These are phyloP conservation scores for Wickerhamiella sergipiensis DNA, from an alignment of 805 yeast species.

Conservation along the genomic window DNA sequence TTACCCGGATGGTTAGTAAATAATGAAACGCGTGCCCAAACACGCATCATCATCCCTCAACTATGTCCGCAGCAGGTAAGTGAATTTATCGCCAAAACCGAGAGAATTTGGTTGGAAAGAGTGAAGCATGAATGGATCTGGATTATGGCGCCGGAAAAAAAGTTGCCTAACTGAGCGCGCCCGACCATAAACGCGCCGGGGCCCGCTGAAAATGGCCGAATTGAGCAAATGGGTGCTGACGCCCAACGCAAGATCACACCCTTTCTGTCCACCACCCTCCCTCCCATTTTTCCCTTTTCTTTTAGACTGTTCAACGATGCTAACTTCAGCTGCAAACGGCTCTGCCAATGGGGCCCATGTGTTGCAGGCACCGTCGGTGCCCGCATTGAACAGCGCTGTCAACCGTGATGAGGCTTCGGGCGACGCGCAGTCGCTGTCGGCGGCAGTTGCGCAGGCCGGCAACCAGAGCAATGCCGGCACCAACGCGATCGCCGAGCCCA, in stretches of 20 bases:
- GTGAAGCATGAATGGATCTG: not conserved
- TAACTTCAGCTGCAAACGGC: constrained; percentile 1
- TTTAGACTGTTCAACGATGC: not conserved
- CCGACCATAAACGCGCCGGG: not conserved
- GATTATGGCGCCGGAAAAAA: no score
- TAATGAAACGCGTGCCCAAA: not conserved
- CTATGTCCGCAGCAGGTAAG: constrained; percentile 1
- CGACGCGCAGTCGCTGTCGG: constrained; percentile 8
- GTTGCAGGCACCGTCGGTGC: constrained; percentile 1
- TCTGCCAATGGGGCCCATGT: not conserved
- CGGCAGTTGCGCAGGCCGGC: constrained; percentile 8
- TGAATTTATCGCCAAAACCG: not conserved
- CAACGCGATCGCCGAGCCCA: constrained; percentile 22
- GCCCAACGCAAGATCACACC: not conserved
- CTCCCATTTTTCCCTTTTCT: not conserved
- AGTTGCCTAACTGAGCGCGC: not conserved
- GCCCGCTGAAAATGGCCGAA: not conserved
- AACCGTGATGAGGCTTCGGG: constrained; percentile 3
- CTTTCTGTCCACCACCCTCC: not conserved
- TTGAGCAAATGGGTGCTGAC: not conserved
- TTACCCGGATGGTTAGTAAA: not conserved
- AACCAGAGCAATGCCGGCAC: constrained; percentile 1
- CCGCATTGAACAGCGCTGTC: constrained; percentile 1
- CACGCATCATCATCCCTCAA: not conserved
- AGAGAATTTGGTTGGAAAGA: not conserved